Base-by-base conservation (phyloP, 1,139 yeast genomes). In the Kodamaea fungicola region DNA sequence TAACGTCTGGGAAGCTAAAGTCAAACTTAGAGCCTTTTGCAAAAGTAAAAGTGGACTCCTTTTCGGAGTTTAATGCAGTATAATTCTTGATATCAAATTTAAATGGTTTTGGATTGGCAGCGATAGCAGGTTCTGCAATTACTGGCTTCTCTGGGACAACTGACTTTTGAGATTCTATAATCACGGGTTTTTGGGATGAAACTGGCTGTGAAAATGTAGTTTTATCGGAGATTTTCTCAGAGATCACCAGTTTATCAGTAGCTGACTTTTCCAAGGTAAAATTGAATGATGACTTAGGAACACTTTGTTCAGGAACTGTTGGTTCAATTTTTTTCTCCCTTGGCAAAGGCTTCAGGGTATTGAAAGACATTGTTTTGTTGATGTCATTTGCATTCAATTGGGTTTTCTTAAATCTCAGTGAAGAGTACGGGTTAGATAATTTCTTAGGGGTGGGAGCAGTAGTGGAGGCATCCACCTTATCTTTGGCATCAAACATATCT, bases 361-460 rank as follows among this genome's bases (percentile, higher is more conserved):
- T 66, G 41, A 58, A 67, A 23, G 63, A 56, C 7, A 66, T 55
- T 1, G 74, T 65, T 32, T 63, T 62, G 28, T 57, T 54, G 16
- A 69, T 67, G 36, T 63, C 71, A 32, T 59, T 61, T 7, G 73
- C 73, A 4, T 64, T 62, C 2, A 65, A 43, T 12, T 49, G 37
- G 4, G 30, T 28, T 9, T 32, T 33, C 31, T 42, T 42, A 13
- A 42, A 22, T 22, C 40, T 47, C 19, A 43, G 55, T 2, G 66
- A 50, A 3, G 78, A 63, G 52, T 77, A 78, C 1, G 85, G 84
- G 45, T 78, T 79, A 6, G 78, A 64, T 42, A 73, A 69, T 31
- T 63, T 62, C 38, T 63, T 56, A 9, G 57, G 37, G 24, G 45
- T 46, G 6, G 43, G 40, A 22, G 46, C 51, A 12, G 52, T 45